A percentile compares a stretch with the other conserved stretches of the same genome.
Conservation (phyloP, 768 basidiomycete genomes). For the Pleurotus tuber-regium region DNA sequence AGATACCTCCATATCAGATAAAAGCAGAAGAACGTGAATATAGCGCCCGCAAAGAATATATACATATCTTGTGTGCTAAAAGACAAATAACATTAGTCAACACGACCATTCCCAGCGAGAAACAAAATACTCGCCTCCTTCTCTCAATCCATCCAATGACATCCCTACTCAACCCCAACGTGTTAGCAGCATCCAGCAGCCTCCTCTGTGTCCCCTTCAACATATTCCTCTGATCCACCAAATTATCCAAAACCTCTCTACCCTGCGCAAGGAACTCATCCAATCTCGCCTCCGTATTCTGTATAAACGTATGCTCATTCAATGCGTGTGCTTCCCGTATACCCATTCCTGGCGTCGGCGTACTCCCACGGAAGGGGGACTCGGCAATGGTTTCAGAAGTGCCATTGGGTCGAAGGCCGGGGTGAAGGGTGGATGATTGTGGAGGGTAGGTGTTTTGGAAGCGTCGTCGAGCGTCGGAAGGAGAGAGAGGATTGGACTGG, state of each 20-base stretch:
- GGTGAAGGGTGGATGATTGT: slow-evolving; percentile 49
- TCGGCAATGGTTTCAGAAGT: slow-evolving; percentile 59
- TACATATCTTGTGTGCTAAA: slow-evolving; percentile 91
- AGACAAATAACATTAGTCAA: no score
- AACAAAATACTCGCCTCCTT: slow-evolving; percentile 62
- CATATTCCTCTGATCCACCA: slow-evolving; percentile 90
- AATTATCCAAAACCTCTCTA: slow-evolving; percentile 84
- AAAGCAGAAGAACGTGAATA: slow-evolving; percentile 91
- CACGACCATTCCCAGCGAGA: no score
- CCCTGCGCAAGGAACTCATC: slow-evolving; percentile 95
- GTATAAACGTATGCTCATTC: slow-evolving; percentile 85
- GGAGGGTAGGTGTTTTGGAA: slow-evolving; percentile 47
- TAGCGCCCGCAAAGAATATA: slow-evolving; percentile 83
- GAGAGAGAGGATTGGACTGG: slow-evolving; percentile 22
- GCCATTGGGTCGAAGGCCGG: slow-evolving; percentile 37
- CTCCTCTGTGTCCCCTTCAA: slow-evolving; percentile 92
- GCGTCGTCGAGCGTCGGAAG: slow-evolving; percentile 66
- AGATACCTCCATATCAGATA: slow-evolving; percentile 91
- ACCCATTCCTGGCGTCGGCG: slow-evolving; percentile 48
- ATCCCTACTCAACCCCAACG: slow-evolving; percentile 87
- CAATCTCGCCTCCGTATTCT: slow-evolving; percentile 74
- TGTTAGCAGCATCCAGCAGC: slow-evolving; percentile 89
- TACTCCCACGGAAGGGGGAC: slow-evolving; percentile 76
- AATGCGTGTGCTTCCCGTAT: slow-evolving; percentile 76
- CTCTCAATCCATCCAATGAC: slow-evolving; percentile 98